These are phyloP conservation scores for Candolleomyces efflorescens DNA, from an alignment of 768 basidiomycete species.

Conservation along the genomic window DNA sequence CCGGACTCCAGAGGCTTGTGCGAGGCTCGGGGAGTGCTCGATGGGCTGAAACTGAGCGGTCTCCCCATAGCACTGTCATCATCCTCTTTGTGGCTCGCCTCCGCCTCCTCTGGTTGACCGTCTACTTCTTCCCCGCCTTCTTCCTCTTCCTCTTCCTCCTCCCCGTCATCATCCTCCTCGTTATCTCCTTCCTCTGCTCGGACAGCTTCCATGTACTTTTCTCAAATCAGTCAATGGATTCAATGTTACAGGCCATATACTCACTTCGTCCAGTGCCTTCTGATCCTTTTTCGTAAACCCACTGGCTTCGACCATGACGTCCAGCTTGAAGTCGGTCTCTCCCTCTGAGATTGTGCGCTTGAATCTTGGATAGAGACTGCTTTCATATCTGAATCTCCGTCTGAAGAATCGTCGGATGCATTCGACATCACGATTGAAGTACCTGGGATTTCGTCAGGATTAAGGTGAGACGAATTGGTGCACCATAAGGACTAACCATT, in stretches of 20 bases:
- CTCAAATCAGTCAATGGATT: constrained; percentile 6
- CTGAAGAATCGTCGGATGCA: constrained; percentile 93
- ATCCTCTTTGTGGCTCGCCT: constrained; percentile 28
- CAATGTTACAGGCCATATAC: constrained; percentile 20
- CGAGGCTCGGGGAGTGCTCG: neutral
- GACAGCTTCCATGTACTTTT: constrained; percentile 63
- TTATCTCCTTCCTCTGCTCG: constrained; percentile 22
- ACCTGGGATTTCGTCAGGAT: constrained; percentile 51
- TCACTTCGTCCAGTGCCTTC: constrained; percentile 78
- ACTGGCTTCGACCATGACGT: constrained; percentile 91
- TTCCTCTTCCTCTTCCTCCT: constrained; percentile 28
- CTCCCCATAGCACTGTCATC: constrained; percentile 33
- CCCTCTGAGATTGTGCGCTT: constrained; percentile 51
- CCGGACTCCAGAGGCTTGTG: neutral
- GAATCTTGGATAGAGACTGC: constrained; percentile 83
- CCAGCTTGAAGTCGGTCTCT: constrained; percentile 65
- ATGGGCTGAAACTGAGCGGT: constrained; percentile 5
- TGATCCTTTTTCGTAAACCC: constrained; percentile 86
- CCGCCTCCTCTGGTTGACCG: constrained; percentile 8
- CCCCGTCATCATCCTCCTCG: constrained; percentile 27
- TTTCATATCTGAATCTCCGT: constrained; percentile 90
- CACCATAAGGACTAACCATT: constrained; percentile 67
- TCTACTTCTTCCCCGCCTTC: constrained; percentile 23
- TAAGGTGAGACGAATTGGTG: constrained; percentile 7
- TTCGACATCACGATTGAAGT: constrained; percentile 97